A percentile compares a stretch with the other conserved stretches of the same genome.
These are phyloP conservation scores for Inga laurina DNA, from an alignment of 306 rosid species.

Conservation along the genomic window DNA sequence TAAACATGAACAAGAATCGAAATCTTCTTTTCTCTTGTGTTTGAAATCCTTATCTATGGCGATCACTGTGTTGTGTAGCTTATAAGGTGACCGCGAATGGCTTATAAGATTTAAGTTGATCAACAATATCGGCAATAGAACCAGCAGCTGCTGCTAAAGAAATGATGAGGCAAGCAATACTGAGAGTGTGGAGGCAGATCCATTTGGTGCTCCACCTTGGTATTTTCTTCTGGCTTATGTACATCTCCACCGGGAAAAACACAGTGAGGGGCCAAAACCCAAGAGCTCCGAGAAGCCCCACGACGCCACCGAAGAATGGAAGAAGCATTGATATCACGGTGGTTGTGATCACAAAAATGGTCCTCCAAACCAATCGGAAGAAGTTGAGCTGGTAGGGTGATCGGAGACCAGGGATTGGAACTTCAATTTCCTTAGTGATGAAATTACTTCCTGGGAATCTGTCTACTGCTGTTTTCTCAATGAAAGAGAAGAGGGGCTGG, in stretches of 20 bases:
- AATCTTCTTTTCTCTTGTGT: conserved; percentile 10
- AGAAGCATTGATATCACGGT: conserved; percentile 45
- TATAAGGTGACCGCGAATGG: conserved; percentile 36
- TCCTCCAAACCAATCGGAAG: conserved; percentile 49
- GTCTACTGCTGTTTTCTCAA: conserved; percentile 17
- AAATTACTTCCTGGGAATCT: conserved; percentile 35
- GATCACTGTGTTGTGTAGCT: neutral
- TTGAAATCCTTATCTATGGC: conserved; percentile 26
- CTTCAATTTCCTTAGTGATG: conserved; percentile 14
- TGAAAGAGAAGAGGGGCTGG: conserved; percentile 43
- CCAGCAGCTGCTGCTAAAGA: conserved; percentile 37
- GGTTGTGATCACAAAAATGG: conserved; percentile 33
- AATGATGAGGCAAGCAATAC: conserved; percentile 32
- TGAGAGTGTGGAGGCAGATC: conserved; percentile 41
- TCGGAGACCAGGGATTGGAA: conserved; percentile 19
- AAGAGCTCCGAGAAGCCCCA: conserved; percentile 48
- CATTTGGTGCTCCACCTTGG: conserved; percentile 41
- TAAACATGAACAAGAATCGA: conserved; percentile 12
- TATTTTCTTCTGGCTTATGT: conserved; percentile 35
- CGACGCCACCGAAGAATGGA: conserved; percentile 50
- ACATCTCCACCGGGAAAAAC: conserved; percentile 51
- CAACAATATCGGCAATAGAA: conserved; percentile 39
- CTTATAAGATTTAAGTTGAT: conserved; percentile 34
- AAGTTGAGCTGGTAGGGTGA: conserved; percentile 35
- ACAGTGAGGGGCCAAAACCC: conserved; percentile 57